These are phyloP conservation scores for Westerdykella sp. DNA, from an alignment of 2,329 filamentous ascomycete genomes.

Conservation along the genomic window DNA sequence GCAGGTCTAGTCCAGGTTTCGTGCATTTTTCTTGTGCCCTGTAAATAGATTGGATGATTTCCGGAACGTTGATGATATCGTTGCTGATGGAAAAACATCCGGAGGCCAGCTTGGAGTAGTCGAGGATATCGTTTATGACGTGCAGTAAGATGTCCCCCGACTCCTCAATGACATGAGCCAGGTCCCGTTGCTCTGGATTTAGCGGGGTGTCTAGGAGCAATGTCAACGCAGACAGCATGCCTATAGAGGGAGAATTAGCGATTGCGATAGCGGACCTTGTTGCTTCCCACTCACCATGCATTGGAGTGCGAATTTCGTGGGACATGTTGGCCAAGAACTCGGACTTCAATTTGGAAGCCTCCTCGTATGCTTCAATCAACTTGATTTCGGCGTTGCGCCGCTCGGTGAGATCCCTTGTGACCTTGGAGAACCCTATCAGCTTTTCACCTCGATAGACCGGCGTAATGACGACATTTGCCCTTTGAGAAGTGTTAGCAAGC, in stretches of 20 bases:
- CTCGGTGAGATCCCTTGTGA: slow-evolving; percentile 54
- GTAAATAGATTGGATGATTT: slow-evolving; percentile 45
- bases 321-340: slow-evolving; percentile 59
- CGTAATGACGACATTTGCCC: slow-evolving; percentile 54
- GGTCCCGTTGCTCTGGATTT: slow-evolving; percentile 51
- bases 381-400: slow-evolving; percentile 50
- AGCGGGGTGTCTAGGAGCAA: slow-evolving; percentile 52
- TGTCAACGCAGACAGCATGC: slow-evolving; percentile 54
- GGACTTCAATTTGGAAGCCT: slow-evolving; percentile 57
- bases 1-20: slow-evolving; percentile 44
- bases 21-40: slow-evolving; percentile 46
- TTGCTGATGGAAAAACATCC: slow-evolving; percentile 54
- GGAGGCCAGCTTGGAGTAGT: slow-evolving; percentile 58
- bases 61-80: slow-evolving; percentile 47
- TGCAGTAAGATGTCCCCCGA: slow-evolving; percentile 54
- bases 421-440: slow-evolving; percentile 54
- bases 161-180: slow-evolving; percentile 53
- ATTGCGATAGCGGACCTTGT: not conserved
- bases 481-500: not conserved
- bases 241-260: slow-evolving; percentile 3
- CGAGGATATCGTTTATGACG: slow-evolving; percentile 61
- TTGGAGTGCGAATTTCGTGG: slow-evolving; percentile 59
- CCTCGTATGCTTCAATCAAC: slow-evolving; percentile 53
- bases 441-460: slow-evolving; percentile 48
- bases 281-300: slow-evolving; percentile 42